Evolutionary conservation across 768 basidiomycete genomes (phyloP), one percentile per base, ranked within the genome.

Genomic region (Dentipellis fragilis): DNA sequence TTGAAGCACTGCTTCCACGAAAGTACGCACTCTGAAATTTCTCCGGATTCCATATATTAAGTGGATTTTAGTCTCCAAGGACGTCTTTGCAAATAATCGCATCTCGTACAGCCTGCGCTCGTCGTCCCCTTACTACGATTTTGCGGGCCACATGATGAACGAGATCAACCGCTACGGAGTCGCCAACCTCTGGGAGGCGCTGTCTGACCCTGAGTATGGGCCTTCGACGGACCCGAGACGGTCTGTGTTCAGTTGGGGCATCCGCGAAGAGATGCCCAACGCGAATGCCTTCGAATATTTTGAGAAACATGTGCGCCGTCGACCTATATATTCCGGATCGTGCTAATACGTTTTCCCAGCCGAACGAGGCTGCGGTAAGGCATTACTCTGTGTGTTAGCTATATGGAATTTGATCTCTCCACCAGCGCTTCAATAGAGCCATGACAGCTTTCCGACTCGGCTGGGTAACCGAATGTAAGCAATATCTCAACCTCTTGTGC

Each of bases 1-100:
- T 67, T 73, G 9, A 74, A 68, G 45, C 74, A 77, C 58, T 66
- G 67, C 54, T 78, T 73, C 59, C 58, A 63, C 37, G 74, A 76
- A 68, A 54, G 59, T 53, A 16, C 12, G 51, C 29, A 6, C 7
- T 17, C 19, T 19, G 42, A 16, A 16, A 16, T 16, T 8, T 45
- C 14, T 45, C 2, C 14, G 19, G n/a, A n/a, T n/a, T 5, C 42
- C 9, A 8, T 16, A 1, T 45, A 19, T 45, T 54, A 14, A 34
- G 23, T n/a, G 21, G 14, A 16, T 54, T 19, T 14, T 49, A 72
- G 70, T 73, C 35, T 56, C 63, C 10, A 56, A 53, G 4, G 62
- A 69, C 39, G 65, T 66, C 0, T 73, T 69, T 54, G 61, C 68
- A n/a, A 72, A 72, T 57, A 72, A 67, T 50, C 68, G 69, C 0